These are phyloP conservation scores for Pseudozyma thailandica DNA, from an alignment of 1,284 basidiomycete genomes.

Conservation along the genomic window DNA sequence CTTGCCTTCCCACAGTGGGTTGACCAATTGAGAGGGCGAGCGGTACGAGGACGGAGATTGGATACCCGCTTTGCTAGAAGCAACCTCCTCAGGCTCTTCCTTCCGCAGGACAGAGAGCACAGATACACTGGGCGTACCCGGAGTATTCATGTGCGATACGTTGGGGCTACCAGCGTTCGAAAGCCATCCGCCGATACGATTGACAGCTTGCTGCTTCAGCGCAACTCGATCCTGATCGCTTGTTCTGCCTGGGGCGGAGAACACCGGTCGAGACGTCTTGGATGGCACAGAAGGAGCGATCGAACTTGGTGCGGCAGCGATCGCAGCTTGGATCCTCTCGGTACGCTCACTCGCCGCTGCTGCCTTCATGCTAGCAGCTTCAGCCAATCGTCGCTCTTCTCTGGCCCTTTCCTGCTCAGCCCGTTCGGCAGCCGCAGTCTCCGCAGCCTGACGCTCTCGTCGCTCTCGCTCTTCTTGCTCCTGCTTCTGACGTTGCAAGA, in stretches of 20 bases:
- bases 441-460: slow-evolving; percentile 14
- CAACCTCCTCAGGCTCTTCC: slow-evolving; percentile 7
- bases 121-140: slow-evolving; percentile 53
- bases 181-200: slow-evolving; percentile 57
- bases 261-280: slow-evolving; percentile 19
- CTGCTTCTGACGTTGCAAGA: slow-evolving; percentile 2
- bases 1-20: slow-evolving; percentile 34
- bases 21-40: slow-evolving; percentile 41
- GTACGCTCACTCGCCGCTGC: slow-evolving; percentile 3
- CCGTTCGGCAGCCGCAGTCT: slow-evolving; percentile 9
- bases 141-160: slow-evolving; percentile 35
- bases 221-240: slow-evolving; percentile 33
- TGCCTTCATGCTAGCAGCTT: slow-evolving; percentile 4
- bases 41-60: slow-evolving; percentile 25
- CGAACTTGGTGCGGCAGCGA: slow-evolving; percentile 7
- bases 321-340: slow-evolving; percentile 22
- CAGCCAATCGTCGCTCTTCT: slow-evolving; percentile 9
- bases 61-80: slow-evolving; percentile 3
- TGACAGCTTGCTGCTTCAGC: slow-evolving; percentile 50
- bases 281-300: slow-evolving; percentile 33
- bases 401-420: slow-evolving; percentile 2
- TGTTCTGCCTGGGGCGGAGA: slow-evolving; percentile 22
- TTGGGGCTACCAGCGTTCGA: slow-evolving; percentile 33
- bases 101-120: slow-evolving; percentile 44
- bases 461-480: slow-evolving; percentile 28